Evolutionary conservation across 2,329 filamentous ascomycete genomes (phyloP).

Genomic region (Talaromyces sp.): DNA sequence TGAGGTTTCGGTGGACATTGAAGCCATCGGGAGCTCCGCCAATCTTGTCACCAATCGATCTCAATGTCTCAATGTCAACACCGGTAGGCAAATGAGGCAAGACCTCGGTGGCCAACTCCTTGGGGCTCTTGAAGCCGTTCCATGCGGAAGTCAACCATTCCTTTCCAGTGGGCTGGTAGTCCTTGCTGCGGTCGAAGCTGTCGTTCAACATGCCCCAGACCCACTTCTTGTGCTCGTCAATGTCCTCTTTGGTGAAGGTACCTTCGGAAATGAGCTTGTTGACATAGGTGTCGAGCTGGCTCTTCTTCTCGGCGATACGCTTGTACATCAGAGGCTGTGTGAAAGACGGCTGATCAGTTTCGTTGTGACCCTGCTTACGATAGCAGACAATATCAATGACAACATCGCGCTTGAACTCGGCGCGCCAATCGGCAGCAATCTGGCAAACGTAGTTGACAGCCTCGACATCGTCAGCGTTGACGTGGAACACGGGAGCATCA

Average conservation of each 20-base stretch:
- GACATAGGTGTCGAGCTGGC: constrained; percentile 85
- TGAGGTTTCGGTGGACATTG: constrained; percentile 87
- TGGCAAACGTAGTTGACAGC: constrained; percentile 98
- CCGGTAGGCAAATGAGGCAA: constrained; percentile 86
- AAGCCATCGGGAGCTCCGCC: constrained; percentile 78
- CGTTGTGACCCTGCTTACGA: constrained; percentile 98
- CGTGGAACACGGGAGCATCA: constrained; percentile 97
- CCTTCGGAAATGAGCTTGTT: constrained; percentile 87
- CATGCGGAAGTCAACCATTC: constrained; percentile 98
- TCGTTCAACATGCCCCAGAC: constrained; percentile 99
- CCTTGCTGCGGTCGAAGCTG: constrained; percentile 94
- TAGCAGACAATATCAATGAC: constrained; percentile 99
- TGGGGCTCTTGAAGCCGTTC: constrained; percentile 99
- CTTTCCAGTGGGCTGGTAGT: constrained; percentile 93
- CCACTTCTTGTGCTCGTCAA: constrained; percentile 99
- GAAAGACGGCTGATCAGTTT: constrained; percentile 98
- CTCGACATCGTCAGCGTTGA: constrained; percentile 97
- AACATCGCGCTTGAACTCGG: constrained; percentile 97
- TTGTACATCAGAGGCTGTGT: constrained; percentile 99
- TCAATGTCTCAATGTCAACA: constrained; percentile 67
- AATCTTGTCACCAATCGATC: constrained; percentile 79
- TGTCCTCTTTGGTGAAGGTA: constrained; percentile 94
- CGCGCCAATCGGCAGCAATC: constrained; percentile 94
- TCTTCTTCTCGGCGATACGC: constrained; percentile 79
- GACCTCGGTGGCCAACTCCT: constrained; percentile 91